A percentile compares a stretch with the other conserved stretches of the same genome.
Evolutionary conservation across 2,329 filamentous ascomycete genomes (phyloP).

Genomic region (Bretziella fagacearum): DNA sequence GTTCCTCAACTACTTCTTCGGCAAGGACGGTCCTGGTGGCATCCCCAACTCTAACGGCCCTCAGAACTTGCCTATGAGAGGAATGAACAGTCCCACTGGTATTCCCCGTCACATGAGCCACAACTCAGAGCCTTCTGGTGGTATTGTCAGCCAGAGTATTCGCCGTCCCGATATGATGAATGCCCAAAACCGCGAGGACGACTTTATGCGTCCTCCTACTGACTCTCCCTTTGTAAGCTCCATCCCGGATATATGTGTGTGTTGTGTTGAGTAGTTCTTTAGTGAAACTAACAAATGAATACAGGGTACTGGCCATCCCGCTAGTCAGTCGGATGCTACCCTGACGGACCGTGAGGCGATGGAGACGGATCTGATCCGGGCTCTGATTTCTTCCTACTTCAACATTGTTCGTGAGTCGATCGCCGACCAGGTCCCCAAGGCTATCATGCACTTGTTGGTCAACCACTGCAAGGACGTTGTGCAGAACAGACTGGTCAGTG

Average conservation of each 20-base stretch:
- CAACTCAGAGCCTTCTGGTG: conserved; percentile 50
- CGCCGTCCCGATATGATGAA: conserved; percentile 45
- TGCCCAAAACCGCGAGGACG: conserved; percentile 27
- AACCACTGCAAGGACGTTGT: conserved; percentile 98
- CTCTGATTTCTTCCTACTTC: conserved; percentile 95
- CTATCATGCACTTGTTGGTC: conserved; percentile 94
- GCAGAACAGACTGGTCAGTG: conserved; percentile 88
- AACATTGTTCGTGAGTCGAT: conserved; percentile 98
- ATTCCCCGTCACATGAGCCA: conserved; percentile 54
- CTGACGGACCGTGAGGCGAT: conserved; percentile 91
- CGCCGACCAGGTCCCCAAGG: conserved; percentile 94
- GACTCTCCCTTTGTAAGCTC: conserved; percentile 42
- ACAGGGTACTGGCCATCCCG: conserved; percentile 8
- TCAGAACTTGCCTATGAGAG: conserved; percentile 14
- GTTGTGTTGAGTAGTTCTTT: neutral
- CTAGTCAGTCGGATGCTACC: conserved; percentile 44
- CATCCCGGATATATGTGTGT: neutral
- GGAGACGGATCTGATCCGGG: conserved; percentile 92
- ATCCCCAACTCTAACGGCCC: conserved; percentile 19
- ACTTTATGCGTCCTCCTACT: conserved; percentile 25
- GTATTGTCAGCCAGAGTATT: conserved; percentile 59
- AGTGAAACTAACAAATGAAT: conserved; percentile 7
- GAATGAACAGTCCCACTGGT: conserved; percentile 8
- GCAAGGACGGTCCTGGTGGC: conserved; percentile 53
- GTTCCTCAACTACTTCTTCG: conserved; percentile 97